Base-by-base conservation (phyloP, 2,329 filamentous ascomycete species). In the Nemania sp. region DNA sequence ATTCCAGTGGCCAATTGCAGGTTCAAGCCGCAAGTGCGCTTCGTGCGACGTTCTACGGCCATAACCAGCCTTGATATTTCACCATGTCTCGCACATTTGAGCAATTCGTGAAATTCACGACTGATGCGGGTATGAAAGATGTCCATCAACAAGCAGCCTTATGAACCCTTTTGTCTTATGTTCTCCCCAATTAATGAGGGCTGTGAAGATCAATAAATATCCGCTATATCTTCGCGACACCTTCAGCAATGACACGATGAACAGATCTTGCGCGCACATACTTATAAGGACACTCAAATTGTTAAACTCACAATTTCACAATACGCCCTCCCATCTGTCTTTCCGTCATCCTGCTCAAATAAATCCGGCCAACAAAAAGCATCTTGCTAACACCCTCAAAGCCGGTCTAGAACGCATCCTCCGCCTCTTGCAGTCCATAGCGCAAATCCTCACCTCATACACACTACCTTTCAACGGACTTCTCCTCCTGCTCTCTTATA, bases 381-480 rank as follows among this genome's bases (percentile, higher is more conserved):
- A 31, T 7, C 30, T 30, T 11, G 34, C 31, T 41, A 49, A 50
- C 19, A 8, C 22, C 1, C 26, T 9, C 30, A 37, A 61, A 84
- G 83, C 77, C 63, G 84, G 83, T 4, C 73, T 87, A 1, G 84
- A 88, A 68, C 80, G 84, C 54, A 74, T 77, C 48, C 73, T 88
- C 60, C 81, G 84, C 40, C 72, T 84, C 50, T 61, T 85, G 39
- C 83, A 86, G 68, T 69, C 80, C 39, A 46, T 76, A 24, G 69
- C 77, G 55, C 74, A 79, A 49, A 74, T 85, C 52, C 61, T 81
- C 11, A 69, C 75, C 15, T 74, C 73, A 11, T 78, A 75, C 54
- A 70, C 79, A 5, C 40, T 73, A 15, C 68, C 78, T 19, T 66
- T 77, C 24, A 61, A 71, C 23, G 55, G 72, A 6, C 50, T 74